phyloP scores from a whole-genome alignment of 331 rosid species.

The Quercus tomentella region DNA sequence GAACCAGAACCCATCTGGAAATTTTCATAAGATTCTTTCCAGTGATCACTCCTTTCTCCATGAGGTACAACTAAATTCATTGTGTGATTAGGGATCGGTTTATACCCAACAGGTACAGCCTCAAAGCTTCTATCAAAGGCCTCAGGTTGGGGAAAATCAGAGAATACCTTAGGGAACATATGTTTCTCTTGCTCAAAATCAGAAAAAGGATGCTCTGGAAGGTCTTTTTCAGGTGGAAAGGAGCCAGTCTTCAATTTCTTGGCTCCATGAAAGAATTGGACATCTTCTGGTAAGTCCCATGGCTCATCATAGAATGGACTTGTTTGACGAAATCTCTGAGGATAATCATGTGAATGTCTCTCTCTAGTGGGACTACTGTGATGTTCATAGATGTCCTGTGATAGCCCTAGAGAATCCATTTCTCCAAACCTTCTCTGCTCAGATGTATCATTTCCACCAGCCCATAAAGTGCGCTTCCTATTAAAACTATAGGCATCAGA shows the following conservation, averaged over 20 bases:
- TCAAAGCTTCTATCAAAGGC: slow-evolving; percentile 46
- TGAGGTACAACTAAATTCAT: slow-evolving; percentile 38
- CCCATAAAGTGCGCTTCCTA: slow-evolving; percentile 49
- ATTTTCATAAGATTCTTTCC: slow-evolving; percentile 62
- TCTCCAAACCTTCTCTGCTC: slow-evolving; percentile 65
- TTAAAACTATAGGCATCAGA: slow-evolving; percentile 47
- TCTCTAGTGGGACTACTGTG: slow-evolving; percentile 57
- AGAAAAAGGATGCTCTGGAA: slow-evolving; percentile 70
- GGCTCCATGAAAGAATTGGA: slow-evolving; percentile 44
- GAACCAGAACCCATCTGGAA: slow-evolving; percentile 50
- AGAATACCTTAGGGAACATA: slow-evolving; percentile 34
- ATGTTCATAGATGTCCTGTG: slow-evolving; percentile 56
- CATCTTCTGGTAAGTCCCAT: slow-evolving; percentile 61
- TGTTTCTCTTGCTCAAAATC: slow-evolving; percentile 63
- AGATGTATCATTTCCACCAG: slow-evolving; percentile 37
- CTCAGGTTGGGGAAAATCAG: slow-evolving; percentile 50
- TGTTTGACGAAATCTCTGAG: slow-evolving; percentile 47
- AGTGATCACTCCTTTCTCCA: slow-evolving; percentile 52
- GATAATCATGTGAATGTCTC: slow-evolving; percentile 41
- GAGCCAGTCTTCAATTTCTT: slow-evolving; percentile 62
- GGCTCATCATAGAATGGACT: slow-evolving; percentile 56
- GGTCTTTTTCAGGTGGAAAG: slow-evolving; percentile 61
- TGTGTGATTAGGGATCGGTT: slow-evolving; percentile 50
- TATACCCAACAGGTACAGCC: slow-evolving; percentile 43
- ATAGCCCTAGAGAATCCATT: slow-evolving; percentile 35